Conservation (phyloP, 2,329 filamentous ascomycete species). For the Emmonsiellopsis sp. region DNA sequence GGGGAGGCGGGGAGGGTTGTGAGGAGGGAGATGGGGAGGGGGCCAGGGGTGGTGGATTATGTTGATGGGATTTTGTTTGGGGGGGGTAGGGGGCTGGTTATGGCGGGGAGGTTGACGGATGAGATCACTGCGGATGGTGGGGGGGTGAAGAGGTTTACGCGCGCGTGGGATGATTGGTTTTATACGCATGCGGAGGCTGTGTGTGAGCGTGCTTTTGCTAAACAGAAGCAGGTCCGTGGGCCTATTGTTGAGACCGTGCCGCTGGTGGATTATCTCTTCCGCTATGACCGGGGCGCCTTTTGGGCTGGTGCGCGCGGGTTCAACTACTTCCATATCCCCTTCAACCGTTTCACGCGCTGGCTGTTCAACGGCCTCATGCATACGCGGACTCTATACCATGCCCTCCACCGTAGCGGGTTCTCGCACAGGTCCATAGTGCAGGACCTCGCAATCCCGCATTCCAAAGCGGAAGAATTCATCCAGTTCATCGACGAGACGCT, state of each 20-base stretch:
- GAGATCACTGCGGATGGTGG: constrained; percentile 21
- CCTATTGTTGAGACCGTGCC: constrained; percentile 25
- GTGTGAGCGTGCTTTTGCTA: too few species aligned
- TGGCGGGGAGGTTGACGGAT: constrained; percentile 48
- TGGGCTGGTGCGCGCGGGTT: constrained; percentile 50
- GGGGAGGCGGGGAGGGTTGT: constrained; percentile 30
- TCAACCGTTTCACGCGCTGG: constrained; percentile 49
- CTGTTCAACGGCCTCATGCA: constrained; percentile 50
- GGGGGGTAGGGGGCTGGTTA: constrained; percentile 44
- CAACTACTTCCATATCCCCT: constrained; percentile 47
- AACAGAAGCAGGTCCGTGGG: too few species aligned
- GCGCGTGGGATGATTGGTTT: constrained; percentile 60
- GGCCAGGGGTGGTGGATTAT: not conserved
- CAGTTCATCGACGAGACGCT: constrained; percentile 36
- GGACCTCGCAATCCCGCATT: constrained; percentile 49
- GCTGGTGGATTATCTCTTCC: constrained; percentile 47
- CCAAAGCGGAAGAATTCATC: constrained; percentile 41
- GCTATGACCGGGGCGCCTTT: constrained; percentile 50
- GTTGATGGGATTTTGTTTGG: constrained; percentile 60
- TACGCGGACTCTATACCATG: constrained; percentile 51
- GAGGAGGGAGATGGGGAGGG: not conserved
- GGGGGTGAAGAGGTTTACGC: constrained; percentile 43
- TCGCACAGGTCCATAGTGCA: constrained; percentile 49
- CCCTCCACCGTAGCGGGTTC: constrained; percentile 47
- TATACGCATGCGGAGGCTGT: constrained; percentile 53